Base-by-base conservation (phyloP, 139 green algal species). In the Limnomonas spitsbergensis region DNA sequence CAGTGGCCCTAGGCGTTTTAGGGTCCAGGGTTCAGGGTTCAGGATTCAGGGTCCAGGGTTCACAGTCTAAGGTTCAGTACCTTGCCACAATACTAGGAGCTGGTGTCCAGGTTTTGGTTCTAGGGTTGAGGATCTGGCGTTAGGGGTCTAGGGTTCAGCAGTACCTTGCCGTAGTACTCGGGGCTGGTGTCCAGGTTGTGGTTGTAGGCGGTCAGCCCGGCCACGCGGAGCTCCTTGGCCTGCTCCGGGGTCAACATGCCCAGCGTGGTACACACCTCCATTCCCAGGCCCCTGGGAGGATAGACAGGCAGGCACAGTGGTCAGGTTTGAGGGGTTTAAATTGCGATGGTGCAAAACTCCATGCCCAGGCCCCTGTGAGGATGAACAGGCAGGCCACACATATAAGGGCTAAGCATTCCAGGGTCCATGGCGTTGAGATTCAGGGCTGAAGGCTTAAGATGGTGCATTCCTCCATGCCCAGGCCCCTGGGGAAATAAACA, bases 171-270 rank as follows among this genome's bases (percentile, higher is more conserved):
- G 29, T 70, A 70, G 29, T 70, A 98, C 88, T 99, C 96, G 26
- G 90, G 93, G 47, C 78, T 91, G 42, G 96, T 99, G 92, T 99
- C 96, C 71, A 99, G 88, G 88, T 99, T 99, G 90, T 99, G 96
- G 89, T 99, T 99, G 92, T 99, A 99, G 2, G 96, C 96, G 3
- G 95, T 98, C 9, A 99, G 91, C 2, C 96, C 96, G 1, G 96
- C 96, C 35, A 92, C 75, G 4, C 92, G 88, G 78, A 99, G 87
- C 85, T 97, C 70, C 42, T 69, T 52, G 1, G 96, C 96, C 85
- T 99, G 83, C 78, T 91, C 84, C 2, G 82, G 78, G 0, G 83
- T 92, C 40, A 97, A 80, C 93, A 97, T 96, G 67, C 93, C 93
- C 72, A 97, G 88, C 42, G 92, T 97, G 36, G 90, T 93, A 87